A percentile compares a stretch with the other conserved stretches of the same genome.
These are phyloP conservation scores for Penicillium sp. DNA, from an alignment of 2,329 filamentous ascomycete species.

Conservation along the genomic window DNA sequence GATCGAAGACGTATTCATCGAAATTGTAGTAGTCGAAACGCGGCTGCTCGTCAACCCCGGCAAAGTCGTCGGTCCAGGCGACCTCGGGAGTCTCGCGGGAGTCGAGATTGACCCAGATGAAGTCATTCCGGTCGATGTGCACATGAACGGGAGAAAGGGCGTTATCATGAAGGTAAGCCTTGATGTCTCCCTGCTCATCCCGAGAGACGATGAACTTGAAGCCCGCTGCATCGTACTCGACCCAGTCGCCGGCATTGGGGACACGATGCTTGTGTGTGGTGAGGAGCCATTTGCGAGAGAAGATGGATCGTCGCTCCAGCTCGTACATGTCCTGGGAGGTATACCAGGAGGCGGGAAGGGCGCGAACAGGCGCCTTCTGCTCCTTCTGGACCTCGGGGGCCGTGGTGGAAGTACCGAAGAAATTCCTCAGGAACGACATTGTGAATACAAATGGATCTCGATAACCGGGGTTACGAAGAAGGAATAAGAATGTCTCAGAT, in stretches of 20 bases:
- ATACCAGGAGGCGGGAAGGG: constrained; percentile 57
- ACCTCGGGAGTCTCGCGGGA: constrained; percentile 50
- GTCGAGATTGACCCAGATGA: constrained; percentile 64
- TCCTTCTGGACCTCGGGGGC: constrained; percentile 23
- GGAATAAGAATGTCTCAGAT: background rate
- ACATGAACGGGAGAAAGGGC: constrained; percentile 59
- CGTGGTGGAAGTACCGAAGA: constrained; percentile 31
- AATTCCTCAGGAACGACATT: constrained; percentile 37
- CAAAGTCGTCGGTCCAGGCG: constrained; percentile 59
- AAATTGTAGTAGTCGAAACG: constrained; percentile 56
- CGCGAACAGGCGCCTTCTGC: constrained; percentile 40
- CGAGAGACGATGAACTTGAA: constrained; percentile 58
- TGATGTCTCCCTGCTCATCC: constrained; percentile 57
- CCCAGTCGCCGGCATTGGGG: constrained; percentile 57
- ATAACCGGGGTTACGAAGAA: background rate
- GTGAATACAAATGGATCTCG: constrained; percentile 13
- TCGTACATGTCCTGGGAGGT: constrained; percentile 57
- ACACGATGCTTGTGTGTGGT: constrained; percentile 45
- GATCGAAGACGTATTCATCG: constrained; percentile 61
- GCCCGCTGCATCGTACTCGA: constrained; percentile 58
- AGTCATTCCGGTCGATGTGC: constrained; percentile 58
- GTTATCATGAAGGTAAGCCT: constrained; percentile 51
- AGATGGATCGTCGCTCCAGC: constrained; percentile 50
- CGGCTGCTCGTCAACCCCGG: constrained; percentile 53
- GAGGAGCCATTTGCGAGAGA: constrained; percentile 27